Evolutionary conservation across 169 alveolate genomes (phyloP), one percentile per base, ranked within the genome.

Genomic region (Plasmodium gallinaceum): DNA sequence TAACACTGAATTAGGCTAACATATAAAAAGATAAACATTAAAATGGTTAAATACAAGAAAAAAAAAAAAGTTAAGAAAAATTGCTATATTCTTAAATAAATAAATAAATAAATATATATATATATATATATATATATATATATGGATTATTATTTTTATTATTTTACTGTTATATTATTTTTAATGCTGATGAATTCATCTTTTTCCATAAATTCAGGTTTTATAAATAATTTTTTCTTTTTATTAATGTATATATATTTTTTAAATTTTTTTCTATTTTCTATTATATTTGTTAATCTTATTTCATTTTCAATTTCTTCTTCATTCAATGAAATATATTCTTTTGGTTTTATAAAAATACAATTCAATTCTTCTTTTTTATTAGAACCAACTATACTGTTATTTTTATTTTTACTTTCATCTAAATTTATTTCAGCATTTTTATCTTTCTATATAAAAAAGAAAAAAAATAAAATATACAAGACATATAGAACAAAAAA

Each of bases 271-370:
- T 80, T 80, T 61, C 90, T 66, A 57, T 42, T 66, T 80, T 80
- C 73, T 20, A 43, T 61, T 24, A 57, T 54, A 22, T 60, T 66
- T 18, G 76, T 80, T 20, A 60, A 26, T 12, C 16, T 51, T 66
- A 80, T 80, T 64, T 80, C 90, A 24, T 80, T 54, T 80, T 69
- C 72, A 52, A 80, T 80, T 52, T 66, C 74, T 66, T 80, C 72
- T 64, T 46, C 72, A 61, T 80, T 62, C 32, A 42, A 57, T 32
- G 90, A 80, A 42, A 66, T 18, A 37, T 80, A 80, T 24, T 66
- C 54, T 37, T 68, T 37, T 12, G 90, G 90, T 48, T 66, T 52
- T 66, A 80, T 61, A 64, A 80, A 80, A 70, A 80, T 73, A 60
- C 90, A 80, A 26, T 64, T 80, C 39, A 80, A 51, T 20, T 80